Evolutionary conservation across 1,284 basidiomycete species (phyloP), one percentile per base, ranked within the genome.

Genomic region (Marasmius sp.): DNA sequence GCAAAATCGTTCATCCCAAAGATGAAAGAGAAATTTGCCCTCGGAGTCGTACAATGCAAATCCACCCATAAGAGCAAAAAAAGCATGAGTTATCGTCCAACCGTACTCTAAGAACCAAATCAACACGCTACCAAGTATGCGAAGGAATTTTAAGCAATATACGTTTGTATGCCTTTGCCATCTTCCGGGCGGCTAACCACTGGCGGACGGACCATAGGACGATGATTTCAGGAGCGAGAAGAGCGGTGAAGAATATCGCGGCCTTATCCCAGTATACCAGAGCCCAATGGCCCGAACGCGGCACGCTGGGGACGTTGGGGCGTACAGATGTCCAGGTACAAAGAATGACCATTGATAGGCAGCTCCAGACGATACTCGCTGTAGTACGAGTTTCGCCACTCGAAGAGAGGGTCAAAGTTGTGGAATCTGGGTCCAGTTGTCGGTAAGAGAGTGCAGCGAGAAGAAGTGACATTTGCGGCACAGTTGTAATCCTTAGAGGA

Each of bases 301-400:
- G 27, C 1, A 59, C 57, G 0, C 49, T 43, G 4, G 75, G 72
- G 14, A 78, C 63, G 54, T 78, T 75, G 0, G 74, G 75, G 58
- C 77, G 76, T 7, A 75, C 60, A 0, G 75, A 67, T 6, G 72
- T 59, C 74, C 75, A 77, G 2, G 72, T 73, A 53, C 74, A 77
- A 0, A 71, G 66, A 16, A 75, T 69, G 2, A 77, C 68, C 0
- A 73, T 73, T 0, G 64, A 60, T 14, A 71, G 48, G 53, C 74
- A 76, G 48, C 71, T 75, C 67, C 66, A 69, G 20, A 73, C 22
- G 27, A 75, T 71, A 37, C 65, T 54, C 27, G 27, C 27, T 27
- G 27, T 5, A 27, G 27, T 27, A 5, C 27, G 27, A 27, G 2
- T 27, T 27, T 27, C 5, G 27, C 2, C 5, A 27, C 27, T 27